Conservation (phyloP, 768 basidiomycete species). For the Tricholoma flavovirens region DNA sequence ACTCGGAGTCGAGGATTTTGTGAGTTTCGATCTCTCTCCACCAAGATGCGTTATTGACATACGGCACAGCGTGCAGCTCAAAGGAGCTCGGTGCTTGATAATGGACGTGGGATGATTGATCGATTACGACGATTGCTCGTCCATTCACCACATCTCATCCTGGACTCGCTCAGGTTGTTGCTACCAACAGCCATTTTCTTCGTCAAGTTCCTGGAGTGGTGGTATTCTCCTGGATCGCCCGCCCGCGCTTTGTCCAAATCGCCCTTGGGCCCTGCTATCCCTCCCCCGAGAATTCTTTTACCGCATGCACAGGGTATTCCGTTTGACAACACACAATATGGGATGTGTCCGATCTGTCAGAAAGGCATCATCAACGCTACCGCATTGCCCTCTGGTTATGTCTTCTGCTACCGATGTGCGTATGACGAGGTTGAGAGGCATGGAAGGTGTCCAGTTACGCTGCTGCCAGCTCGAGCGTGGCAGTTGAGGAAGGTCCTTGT, state of each 20-base stretch:
- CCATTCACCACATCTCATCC: slow-evolving; percentile 53
- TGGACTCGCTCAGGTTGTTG: slow-evolving; percentile 74
- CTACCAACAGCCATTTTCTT: slow-evolving; percentile 91
- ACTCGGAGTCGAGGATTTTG: slow-evolving; percentile 72
- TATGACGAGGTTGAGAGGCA: slow-evolving; percentile 75
- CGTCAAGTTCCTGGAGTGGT: slow-evolving; percentile 97
- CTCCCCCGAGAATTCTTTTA: slow-evolving; percentile 69
- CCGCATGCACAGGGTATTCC: slow-evolving; percentile 69
- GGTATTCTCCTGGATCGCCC: slow-evolving; percentile 93
- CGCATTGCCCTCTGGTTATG: slow-evolving; percentile 87
- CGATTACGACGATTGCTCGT: slow-evolving; percentile 42
- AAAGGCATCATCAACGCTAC: slow-evolving; percentile 78
- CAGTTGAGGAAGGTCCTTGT: slow-evolving; percentile 84
- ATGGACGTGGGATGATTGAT: slow-evolving; percentile 32
- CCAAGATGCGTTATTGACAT: slow-evolving; percentile 1
- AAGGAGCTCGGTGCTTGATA: slow-evolving; percentile 23
- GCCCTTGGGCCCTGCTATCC: slow-evolving; percentile 61
- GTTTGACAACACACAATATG: slow-evolving; percentile 63
- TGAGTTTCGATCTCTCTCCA: slow-evolving; percentile 30
- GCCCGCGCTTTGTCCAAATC: slow-evolving; percentile 65
- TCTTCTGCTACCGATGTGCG: slow-evolving; percentile 91
- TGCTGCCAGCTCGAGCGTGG: slow-evolving; percentile 69
- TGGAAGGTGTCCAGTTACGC: slow-evolving; percentile 82
- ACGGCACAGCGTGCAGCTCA: slow-evolving; percentile 32
- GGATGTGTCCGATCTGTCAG: slow-evolving; percentile 80